Evolutionary conservation across 2,329 filamentous ascomycete species (phyloP).

Genomic region (Microsporum audouinii): DNA sequence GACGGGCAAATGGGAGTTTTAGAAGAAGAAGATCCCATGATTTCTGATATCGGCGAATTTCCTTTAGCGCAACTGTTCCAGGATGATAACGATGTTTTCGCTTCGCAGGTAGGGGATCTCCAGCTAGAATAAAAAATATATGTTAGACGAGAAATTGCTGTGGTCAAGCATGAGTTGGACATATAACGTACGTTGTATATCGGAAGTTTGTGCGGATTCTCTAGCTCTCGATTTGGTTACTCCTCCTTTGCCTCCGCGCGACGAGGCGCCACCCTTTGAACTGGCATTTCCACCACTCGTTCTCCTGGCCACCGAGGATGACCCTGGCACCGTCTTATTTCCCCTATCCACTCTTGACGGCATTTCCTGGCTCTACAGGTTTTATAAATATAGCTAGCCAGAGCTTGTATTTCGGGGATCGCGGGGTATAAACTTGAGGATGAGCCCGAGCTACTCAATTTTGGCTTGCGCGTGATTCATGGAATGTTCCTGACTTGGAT

Average conservation of each 20-base stretch:
- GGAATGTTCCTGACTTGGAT: not conserved
- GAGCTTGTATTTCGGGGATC: not conserved
- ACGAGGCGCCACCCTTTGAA: constrained; percentile 5
- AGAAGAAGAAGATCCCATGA: constrained; percentile 74
- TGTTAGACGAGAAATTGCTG: constrained; percentile 4
- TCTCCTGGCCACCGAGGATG: constrained; percentile 6
- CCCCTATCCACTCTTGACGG: constrained; percentile 9
- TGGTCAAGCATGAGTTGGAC: not conserved
- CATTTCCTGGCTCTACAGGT: constrained; percentile 2
- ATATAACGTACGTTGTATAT: constrained; percentile 30
- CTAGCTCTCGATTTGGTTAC: constrained; percentile 12
- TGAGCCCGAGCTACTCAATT: not conserved
- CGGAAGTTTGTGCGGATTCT: constrained; percentile 18
- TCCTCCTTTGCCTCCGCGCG: constrained; percentile 8
- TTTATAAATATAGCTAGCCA: not conserved
- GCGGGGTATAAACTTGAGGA: not conserved
- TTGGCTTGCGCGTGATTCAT: no score
- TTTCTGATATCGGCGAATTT: constrained; percentile 84
- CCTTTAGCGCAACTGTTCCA: constrained; percentile 76
- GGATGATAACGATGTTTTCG: constrained; percentile 55
- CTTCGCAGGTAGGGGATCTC: constrained; percentile 57
- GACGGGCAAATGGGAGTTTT: constrained; percentile 41
- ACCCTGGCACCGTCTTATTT: constrained; percentile 8
- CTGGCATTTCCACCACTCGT: constrained; percentile 7
- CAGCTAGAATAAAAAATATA: constrained; percentile 40